Conservation (phyloP, 495 filamentous ascomycete species). For the Zalerion maritima region DNA sequence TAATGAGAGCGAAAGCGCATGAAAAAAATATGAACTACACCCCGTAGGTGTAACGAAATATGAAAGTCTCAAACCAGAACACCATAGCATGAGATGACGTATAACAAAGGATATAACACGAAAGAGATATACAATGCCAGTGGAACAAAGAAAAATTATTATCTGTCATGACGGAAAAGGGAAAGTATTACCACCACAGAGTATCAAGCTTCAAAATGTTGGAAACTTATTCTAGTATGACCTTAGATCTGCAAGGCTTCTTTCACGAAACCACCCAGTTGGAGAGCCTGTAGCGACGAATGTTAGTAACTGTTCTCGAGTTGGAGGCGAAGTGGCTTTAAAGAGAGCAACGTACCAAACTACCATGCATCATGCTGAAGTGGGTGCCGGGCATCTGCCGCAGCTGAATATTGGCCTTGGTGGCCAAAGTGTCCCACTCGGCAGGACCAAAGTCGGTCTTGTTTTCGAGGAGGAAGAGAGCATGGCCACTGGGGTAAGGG, state of each 20-base stretch:
- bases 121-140: too few species aligned
- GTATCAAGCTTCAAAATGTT: not conserved
- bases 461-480: slow-evolving; percentile 67
- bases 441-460: slow-evolving; percentile 64
- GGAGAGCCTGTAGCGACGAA: slow-evolving; percentile 18
- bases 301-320: not conserved
- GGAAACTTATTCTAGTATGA: not conserved
- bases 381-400: slow-evolving; percentile 53
- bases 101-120: too few species aligned
- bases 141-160: too few species aligned
- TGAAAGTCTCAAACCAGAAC: too few species aligned
- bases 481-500: slow-evolving; percentile 55
- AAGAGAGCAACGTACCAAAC: slow-evolving; percentile 26
- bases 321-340: not conserved
- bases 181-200: not conserved
- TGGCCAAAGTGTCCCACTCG: slow-evolving; percentile 64
- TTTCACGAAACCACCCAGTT: slow-evolving; percentile 23
- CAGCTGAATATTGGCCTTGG: slow-evolving; percentile 45
- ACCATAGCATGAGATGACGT: too few species aligned
- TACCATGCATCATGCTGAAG: slow-evolving; percentile 56
- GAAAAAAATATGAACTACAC: too few species aligned
- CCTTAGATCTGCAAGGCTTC: slow-evolving; percentile 13
- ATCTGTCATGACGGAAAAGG: not conserved
- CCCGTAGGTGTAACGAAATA: too few species aligned
- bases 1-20: too few species aligned